phyloP scores from a whole-genome alignment of 176 grass and related monocot species.

The Oryza longistaminata region DNA sequence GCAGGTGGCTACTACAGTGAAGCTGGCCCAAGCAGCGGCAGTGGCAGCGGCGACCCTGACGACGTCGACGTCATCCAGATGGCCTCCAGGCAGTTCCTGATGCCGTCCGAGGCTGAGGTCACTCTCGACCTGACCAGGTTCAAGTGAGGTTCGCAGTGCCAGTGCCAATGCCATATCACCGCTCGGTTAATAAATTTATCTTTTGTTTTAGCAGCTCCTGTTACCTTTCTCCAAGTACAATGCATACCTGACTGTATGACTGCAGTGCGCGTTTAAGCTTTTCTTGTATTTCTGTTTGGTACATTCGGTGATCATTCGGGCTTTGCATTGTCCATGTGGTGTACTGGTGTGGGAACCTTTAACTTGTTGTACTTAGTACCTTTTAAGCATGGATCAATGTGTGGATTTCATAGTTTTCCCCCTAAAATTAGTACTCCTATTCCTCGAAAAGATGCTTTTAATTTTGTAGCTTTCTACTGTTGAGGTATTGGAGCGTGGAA shows the following conservation, averaged over 20 bases:
- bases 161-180: not conserved
- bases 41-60: not conserved
- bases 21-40: not conserved
- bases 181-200: not conserved
- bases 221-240: not conserved
- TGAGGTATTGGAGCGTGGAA: not conserved
- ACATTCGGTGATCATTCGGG: not conserved
- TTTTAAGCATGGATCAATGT: not conserved
- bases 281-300: not conserved
- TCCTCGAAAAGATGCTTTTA: not conserved
- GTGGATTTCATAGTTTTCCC: not conserved
- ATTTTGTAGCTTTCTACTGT: not conserved
- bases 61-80: not conserved
- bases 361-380: not conserved
- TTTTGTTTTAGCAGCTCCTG: not conserved
- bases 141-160: not conserved
- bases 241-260: not conserved
- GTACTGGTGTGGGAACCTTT: not conserved
- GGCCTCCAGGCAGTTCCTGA: slow-evolving; percentile 38
- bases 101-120: not conserved
- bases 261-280: not conserved
- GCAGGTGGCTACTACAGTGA: not conserved
- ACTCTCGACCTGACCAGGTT: slow-evolving; percentile 22
- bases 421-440: not conserved
- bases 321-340: not conserved